Percentiles rank a stretch among this genome's conserved stretches.
Conservation (phyloP, 805 yeast species). For the Kuraishia cidri region DNA sequence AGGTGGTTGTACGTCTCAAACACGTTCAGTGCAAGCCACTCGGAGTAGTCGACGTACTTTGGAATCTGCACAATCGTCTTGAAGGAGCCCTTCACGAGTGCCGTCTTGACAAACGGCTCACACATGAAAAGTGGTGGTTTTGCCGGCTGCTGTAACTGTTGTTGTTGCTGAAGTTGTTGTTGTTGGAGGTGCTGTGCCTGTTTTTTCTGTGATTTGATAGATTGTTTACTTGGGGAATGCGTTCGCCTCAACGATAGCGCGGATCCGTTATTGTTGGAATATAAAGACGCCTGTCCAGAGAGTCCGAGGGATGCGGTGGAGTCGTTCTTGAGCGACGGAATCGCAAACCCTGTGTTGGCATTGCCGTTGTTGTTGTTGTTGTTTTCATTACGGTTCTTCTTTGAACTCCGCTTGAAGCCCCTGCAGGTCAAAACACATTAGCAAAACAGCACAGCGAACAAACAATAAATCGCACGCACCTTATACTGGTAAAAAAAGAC, state of each 20-base stretch:
- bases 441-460: not conserved
- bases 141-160: constrained; percentile 15
- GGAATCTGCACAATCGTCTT: constrained; percentile 94
- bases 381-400: constrained; percentile 29
- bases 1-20: constrained; percentile 84
- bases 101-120: constrained; percentile 90
- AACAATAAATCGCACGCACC: no score
- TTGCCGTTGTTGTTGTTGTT: not conserved
- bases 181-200: constrained; percentile 5
- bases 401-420: constrained; percentile 19
- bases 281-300: constrained; percentile 10
- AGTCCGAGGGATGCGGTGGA: constrained; percentile 1
- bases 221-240: constrained; percentile 36
- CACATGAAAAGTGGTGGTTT: constrained; percentile 62
- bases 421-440: constrained; percentile 1
- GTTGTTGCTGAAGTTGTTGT: constrained; percentile 12
- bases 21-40: constrained; percentile 91
- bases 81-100: constrained; percentile 92
- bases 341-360: not conserved
- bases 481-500: no score
- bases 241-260: constrained; percentile 36
- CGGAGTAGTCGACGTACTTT: constrained; percentile 87
- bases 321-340: not conserved
- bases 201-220: constrained; percentile 20
- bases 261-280: constrained; percentile 33